Percentiles rank a stretch among this genome's conserved stretches.
Conservation (phyloP, 768 basidiomycete genomes). For the Agaricus subrufescens region DNA sequence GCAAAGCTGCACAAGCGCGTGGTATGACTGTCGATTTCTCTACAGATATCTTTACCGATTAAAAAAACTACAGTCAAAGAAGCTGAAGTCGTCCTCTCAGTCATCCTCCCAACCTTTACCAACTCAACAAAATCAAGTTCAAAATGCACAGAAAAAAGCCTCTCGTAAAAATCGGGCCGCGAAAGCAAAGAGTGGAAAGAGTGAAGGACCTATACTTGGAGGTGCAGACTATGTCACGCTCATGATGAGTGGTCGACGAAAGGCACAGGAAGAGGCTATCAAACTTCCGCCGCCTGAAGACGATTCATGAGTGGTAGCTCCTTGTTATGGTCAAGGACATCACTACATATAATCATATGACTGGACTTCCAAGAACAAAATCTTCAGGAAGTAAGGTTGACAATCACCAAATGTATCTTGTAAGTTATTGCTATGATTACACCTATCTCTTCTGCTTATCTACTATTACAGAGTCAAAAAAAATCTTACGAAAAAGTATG, state of each 20-base stretch:
- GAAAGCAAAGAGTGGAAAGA: constrained; percentile 17
- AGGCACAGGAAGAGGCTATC: constrained; percentile 59
- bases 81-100: constrained; percentile 26
- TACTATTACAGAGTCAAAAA: neutral
- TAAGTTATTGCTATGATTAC: neutral
- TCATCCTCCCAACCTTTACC: constrained; percentile 14
- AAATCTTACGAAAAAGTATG: neutral
- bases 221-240: constrained; percentile 75
- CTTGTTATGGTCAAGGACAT: neutral
- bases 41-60: neutral
- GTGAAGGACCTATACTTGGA: constrained; percentile 50
- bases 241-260: constrained; percentile 66
- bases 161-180: constrained; percentile 39
- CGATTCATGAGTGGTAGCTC: neutral
- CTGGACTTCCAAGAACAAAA: too few relatives aligned
- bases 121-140: constrained; percentile 28
- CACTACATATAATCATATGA: too few relatives aligned
- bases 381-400: neutral
- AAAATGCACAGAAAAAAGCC: constrained; percentile 46
- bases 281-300: constrained; percentile 50
- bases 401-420: neutral
- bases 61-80: constrained; percentile 26
- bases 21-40: constrained; percentile 26
- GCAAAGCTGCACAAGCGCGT: constrained; percentile 63
- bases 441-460: neutral